Evolutionary conservation across 306 rosid species (phyloP).

Genomic region (Corylus heterophylla): DNA sequence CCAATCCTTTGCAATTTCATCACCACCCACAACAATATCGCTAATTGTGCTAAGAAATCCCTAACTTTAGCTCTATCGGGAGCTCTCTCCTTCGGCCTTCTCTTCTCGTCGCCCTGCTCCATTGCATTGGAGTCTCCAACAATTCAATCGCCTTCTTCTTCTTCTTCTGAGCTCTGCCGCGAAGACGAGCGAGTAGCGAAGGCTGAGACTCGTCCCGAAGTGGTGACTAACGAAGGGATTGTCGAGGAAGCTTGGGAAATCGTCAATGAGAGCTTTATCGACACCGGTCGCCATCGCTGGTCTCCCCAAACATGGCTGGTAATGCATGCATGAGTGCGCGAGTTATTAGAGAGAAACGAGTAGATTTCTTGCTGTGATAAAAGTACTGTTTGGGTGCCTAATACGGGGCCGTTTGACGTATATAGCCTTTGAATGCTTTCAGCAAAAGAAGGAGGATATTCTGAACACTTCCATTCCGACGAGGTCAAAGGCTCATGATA

Average conservation of each 20-base stretch:
- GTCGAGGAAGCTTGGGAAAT: slow-evolving; percentile 96
- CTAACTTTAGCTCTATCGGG: slow-evolving; percentile 44
- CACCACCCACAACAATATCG: not conserved
- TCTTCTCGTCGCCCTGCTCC: slow-evolving; percentile 39
- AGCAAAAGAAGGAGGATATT: slow-evolving; percentile 69
- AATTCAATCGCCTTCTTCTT: slow-evolving; percentile 17
- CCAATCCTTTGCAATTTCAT: slow-evolving; percentile 17
- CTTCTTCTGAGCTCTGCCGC: slow-evolving; percentile 45
- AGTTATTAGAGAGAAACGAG: not conserved
- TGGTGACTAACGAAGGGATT: slow-evolving; percentile 61
- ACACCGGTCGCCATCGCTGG: slow-evolving; percentile 62
- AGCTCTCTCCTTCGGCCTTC: slow-evolving; percentile 45
- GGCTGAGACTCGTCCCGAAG: slow-evolving; percentile 37
- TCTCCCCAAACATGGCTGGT: slow-evolving; percentile 82
- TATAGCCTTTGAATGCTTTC: slow-evolving; percentile 28
- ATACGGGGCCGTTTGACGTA: slow-evolving; percentile 11
- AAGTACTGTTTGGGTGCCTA: not conserved
- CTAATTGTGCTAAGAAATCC: slow-evolving; percentile 31
- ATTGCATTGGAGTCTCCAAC: slow-evolving; percentile 39
- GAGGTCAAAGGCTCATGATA: slow-evolving; percentile 80
- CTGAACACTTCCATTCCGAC: slow-evolving; percentile 66
- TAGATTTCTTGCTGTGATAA: not conserved
- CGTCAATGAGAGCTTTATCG: slow-evolving; percentile 78
- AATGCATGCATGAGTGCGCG: not conserved
- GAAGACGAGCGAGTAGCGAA: slow-evolving; percentile 36